Base-by-base conservation (phyloP, 2,329 filamentous ascomycete species). In the Fusarium torulosum region DNA sequence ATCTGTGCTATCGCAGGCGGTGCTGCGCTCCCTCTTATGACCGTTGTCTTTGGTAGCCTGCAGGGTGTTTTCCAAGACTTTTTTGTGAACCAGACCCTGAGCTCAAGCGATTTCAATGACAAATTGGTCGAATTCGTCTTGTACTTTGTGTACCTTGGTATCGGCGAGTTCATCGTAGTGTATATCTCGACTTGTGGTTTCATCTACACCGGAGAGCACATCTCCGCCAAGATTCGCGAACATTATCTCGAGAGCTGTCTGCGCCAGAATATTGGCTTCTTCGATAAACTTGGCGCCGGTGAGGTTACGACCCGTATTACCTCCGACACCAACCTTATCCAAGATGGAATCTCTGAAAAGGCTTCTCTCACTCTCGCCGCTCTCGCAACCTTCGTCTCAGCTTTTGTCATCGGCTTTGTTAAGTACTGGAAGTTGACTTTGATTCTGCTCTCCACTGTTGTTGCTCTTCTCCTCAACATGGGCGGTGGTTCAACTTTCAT, bases 231-330 rank as follows among this genome's bases (percentile, higher is more conserved):
- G 80, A 92, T 94, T 71, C 88, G 94, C 59, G 88, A 92, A 75
- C 86, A 92, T 70, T 98, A 98, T 73, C 86, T 99, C 8, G 86
- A 90, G 71, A 93, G 91, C 66, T 94, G 94, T 75, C 82, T 97
- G 82, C 88, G 88, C 63, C 94, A 97, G 77, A 97, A 97, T 76
- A 95, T 97, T 76, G 94, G 88, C 44, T 97, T 93, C 78, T 97
- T 96, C 79, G 96, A 98, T 78, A 96, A 96, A 74, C 85, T 97
- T 15, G 95, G 94, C 51, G 91, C 94, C 33, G 94, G 95, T 59
- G 96, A 97, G 79, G 92, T 98, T 63, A 97, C 94, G 0, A 97
- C 94, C 2, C 90, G 94, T 67, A 97, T 97, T 72, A 98, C 95
- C 0, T 91, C 94, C 13, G 95, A 98, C 77, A 97, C 93, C 43